phyloP scores from a whole-genome alignment of 2,329 filamentous ascomycete species.

The Aspergillus sp. region DNA sequence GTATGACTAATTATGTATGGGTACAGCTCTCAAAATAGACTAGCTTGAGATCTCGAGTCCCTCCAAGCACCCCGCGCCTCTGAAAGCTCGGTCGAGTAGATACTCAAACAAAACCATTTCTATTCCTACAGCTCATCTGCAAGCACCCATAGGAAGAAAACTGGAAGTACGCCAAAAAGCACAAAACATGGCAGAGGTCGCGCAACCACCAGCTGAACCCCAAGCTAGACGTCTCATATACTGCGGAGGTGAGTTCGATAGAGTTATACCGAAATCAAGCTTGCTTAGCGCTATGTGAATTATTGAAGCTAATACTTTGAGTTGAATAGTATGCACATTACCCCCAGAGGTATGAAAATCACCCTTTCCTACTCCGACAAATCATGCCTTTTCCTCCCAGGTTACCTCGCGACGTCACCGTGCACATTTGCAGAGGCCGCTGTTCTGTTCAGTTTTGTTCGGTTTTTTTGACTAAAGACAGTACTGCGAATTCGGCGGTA shows the following conservation, averaged over 20 bases:
- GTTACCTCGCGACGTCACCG: not conserved
- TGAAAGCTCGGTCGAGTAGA: not conserved
- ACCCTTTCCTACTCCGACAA: constrained; percentile 28
- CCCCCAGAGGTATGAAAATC: constrained; percentile 66
- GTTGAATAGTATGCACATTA: constrained; percentile 61
- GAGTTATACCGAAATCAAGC: not conserved
- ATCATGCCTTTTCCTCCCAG: constrained; percentile 11
- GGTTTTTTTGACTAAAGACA: constrained; percentile 45
- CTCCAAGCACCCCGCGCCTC: not conserved
- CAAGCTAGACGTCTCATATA: constrained; percentile 63
- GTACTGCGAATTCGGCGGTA: constrained; percentile 99
- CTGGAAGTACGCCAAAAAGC: constrained; percentile 9
- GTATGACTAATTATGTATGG: not conserved
- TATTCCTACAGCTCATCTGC: not conserved
- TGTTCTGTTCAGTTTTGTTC: not conserved
- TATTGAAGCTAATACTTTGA: not conserved
- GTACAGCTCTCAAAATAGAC: not conserved
- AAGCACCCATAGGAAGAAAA: not conserved
- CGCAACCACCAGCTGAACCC: constrained; percentile 43
- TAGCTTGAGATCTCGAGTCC: not conserved
- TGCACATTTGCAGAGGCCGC: not conserved
- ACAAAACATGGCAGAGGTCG: constrained; percentile 38
- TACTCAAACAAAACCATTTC: not conserved
- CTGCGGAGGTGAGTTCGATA: constrained; percentile 59
- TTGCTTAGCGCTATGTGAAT: not conserved